Conservation (phyloP, 2,329 filamentous ascomycete genomes). For the Diaporthe sp. region DNA sequence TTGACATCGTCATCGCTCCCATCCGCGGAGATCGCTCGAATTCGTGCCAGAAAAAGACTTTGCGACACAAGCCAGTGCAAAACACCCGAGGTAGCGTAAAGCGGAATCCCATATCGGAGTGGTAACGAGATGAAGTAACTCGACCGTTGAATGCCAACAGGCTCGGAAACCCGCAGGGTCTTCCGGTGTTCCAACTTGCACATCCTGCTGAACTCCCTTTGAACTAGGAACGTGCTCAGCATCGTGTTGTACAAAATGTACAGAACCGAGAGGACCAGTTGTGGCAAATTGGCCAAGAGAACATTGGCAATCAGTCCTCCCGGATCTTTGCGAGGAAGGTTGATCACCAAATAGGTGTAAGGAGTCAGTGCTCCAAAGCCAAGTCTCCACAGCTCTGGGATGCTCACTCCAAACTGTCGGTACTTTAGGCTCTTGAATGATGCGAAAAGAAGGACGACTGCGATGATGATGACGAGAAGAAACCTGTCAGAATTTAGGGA, state of each 20-base stretch:
- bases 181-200: constrained; percentile 48
- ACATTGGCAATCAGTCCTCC: constrained; percentile 1
- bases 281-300: constrained; percentile 55
- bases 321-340: neutral
- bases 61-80: constrained; percentile 65
- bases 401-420: neutral
- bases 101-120: constrained; percentile 57
- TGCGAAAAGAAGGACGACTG: neutral
- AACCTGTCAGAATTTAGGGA: neutral
- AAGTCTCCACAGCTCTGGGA: neutral
- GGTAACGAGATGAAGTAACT: constrained; percentile 61
- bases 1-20: constrained; percentile 44
- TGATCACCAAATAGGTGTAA: constrained; percentile 9
- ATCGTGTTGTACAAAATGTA: constrained; percentile 61
- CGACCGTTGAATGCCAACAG: constrained; percentile 55
- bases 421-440: neutral
- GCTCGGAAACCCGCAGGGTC: constrained; percentile 57
- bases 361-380: neutral
- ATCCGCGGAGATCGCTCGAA: constrained; percentile 47
- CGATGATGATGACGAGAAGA: neutral
- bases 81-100: constrained; percentile 51
- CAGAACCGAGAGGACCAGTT: constrained; percentile 59
- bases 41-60: constrained; percentile 58
- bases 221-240: constrained; percentile 60
- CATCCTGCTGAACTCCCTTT: constrained; percentile 61